Conservation (phyloP, 495 filamentous ascomycete species). For the Xylaria curta region DNA sequence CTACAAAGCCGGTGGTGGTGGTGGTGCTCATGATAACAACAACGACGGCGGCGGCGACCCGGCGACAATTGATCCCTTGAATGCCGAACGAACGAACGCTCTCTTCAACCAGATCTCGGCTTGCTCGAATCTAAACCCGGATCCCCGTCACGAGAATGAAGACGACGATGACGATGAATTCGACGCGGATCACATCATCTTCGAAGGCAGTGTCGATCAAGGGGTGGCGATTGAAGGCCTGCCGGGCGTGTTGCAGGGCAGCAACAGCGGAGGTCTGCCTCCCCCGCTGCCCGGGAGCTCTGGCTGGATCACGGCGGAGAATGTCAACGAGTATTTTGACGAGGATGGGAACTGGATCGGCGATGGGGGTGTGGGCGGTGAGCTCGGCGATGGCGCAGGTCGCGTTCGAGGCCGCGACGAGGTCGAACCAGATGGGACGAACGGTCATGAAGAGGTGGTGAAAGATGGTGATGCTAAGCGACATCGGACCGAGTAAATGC, state of each 20-base stretch:
- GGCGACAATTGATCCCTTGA: conserved; percentile 33
- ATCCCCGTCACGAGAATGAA: conserved; percentile 63
- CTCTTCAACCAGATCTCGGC: conserved; percentile 83
- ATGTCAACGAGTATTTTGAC: conserved; percentile 78
- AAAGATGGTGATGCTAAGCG: conserved; percentile 49
- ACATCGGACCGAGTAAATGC: conserved; percentile 44
- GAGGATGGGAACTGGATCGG: conserved; percentile 63
- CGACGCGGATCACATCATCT: conserved; percentile 55
- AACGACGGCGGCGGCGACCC: conserved; percentile 25
- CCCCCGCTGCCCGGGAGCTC: conserved; percentile 82
- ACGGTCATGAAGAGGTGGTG: conserved; percentile 36
- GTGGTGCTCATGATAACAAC: background rate
- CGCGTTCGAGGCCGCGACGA: conserved; percentile 50
- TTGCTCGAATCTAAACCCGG: conserved; percentile 90
- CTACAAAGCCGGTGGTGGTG: conserved; percentile 28
- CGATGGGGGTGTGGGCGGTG: conserved; percentile 44
- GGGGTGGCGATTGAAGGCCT: conserved; percentile 52
- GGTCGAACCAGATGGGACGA: conserved; percentile 41
- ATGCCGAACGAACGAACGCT: conserved; percentile 42
- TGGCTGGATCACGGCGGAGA: conserved; percentile 97
- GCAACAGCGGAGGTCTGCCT: conserved; percentile 63
- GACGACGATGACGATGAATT: conserved; percentile 54
- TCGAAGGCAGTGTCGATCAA: conserved; percentile 55
- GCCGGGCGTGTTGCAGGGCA: conserved; percentile 51
- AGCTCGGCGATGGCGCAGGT: conserved; percentile 53